Evolutionary conservation across 768 basidiomycete genomes (phyloP).

Genomic region (Psilocybe tampanensis): DNA sequence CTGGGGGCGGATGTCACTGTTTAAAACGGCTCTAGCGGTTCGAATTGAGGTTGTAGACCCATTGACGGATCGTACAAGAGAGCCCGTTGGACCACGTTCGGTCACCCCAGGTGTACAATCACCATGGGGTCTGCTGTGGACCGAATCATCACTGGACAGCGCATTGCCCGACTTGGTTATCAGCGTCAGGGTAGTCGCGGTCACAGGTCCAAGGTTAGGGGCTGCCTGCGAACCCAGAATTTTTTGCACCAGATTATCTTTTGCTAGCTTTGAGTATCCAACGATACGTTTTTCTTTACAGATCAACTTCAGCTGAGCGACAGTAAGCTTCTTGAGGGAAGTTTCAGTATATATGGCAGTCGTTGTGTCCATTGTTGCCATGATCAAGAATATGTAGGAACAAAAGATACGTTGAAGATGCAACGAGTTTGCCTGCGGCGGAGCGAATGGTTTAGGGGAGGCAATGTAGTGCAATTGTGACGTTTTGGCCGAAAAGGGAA

Average conservation of each 20-base stretch:
- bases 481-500: too few relatives aligned
- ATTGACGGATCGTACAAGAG: too few relatives aligned
- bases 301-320: conserved; percentile 63
- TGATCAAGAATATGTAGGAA: not conserved
- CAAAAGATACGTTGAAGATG: too few relatives aligned
- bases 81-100: too few relatives aligned
- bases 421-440: too few relatives aligned
- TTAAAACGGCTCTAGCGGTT: too few relatives aligned
- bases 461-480: too few relatives aligned
- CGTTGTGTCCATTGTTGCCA: not conserved
- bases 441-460: too few relatives aligned
- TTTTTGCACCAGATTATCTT: conserved; percentile 57
- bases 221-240: conserved; percentile 20
- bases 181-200: not conserved
- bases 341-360: conserved; percentile 16
- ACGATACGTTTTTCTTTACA: conserved; percentile 65
- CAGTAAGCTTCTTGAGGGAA: conserved; percentile 52
- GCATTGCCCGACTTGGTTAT: not conserved
- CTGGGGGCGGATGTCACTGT: too few relatives aligned
- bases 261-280: conserved; percentile 71
- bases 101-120: too few relatives aligned
- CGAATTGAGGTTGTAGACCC: too few relatives aligned
- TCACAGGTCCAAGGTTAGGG: not conserved
- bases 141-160: not conserved
- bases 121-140: too few relatives aligned